Conservation (phyloP, 2,329 filamentous ascomycete species). For the Microthyrium microscopicum region DNA sequence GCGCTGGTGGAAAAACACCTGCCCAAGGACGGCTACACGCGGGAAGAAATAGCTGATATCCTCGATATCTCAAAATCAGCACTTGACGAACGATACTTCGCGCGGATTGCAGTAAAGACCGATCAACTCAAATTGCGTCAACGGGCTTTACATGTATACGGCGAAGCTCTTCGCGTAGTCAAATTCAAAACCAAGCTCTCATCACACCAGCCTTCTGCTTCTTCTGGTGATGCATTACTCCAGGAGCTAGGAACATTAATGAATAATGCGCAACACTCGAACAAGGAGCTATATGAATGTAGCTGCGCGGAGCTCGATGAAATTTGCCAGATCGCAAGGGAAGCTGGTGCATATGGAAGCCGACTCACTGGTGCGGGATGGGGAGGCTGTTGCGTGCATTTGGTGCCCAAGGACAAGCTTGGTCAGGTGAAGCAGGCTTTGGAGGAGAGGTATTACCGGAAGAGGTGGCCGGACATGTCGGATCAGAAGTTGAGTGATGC, state of each 20-base stretch:
- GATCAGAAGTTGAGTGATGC: slow-evolving; percentile 61
- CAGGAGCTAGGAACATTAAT: slow-evolving; percentile 61
- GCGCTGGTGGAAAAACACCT: slow-evolving; percentile 54
- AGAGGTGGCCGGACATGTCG: slow-evolving; percentile 48
- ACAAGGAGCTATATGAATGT: slow-evolving; percentile 76
- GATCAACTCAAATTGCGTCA: slow-evolving; percentile 77
- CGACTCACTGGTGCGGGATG: slow-evolving; percentile 85
- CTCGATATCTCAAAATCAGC: slow-evolving; percentile 54
- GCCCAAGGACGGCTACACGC: slow-evolving; percentile 67
- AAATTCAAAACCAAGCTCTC: slow-evolving; percentile 64
- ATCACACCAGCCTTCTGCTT: slow-evolving; percentile 22
- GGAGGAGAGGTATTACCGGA: slow-evolving; percentile 67
- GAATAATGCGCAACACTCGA: slow-evolving; percentile 80
- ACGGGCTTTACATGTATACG: slow-evolving; percentile 79
- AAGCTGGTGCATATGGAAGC: slow-evolving; percentile 68
- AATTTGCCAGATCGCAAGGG: slow-evolving; percentile 63
- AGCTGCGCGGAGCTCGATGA: slow-evolving; percentile 85
- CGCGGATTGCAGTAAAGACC: slow-evolving; percentile 75
- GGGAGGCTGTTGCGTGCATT: slow-evolving; percentile 91
- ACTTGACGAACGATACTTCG: slow-evolving; percentile 64
- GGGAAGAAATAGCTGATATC: slow-evolving; percentile 62
- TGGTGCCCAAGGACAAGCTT: slow-evolving; percentile 72
- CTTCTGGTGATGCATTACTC: slow-evolving; percentile 46
- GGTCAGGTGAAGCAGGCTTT: slow-evolving; percentile 60
- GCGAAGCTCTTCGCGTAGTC: slow-evolving; percentile 72